Evolutionary conservation across 257 asterid genomes (phyloP).

Genomic region (Forsythia viridissima): DNA sequence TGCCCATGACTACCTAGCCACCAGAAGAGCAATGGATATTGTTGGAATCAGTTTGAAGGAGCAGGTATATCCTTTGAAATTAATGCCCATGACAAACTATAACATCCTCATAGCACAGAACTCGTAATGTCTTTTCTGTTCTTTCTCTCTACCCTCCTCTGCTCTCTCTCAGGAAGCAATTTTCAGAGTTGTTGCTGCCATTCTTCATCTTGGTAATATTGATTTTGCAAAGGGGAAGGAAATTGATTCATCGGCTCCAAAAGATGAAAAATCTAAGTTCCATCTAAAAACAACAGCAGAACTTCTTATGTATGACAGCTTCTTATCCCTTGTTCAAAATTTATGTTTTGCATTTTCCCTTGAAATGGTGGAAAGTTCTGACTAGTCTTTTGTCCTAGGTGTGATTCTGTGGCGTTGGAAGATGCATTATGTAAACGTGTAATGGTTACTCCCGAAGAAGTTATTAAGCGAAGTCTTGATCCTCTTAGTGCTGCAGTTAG

Average conservation of each 20-base stretch:
- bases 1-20: constrained; percentile 89
- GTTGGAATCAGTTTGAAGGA: constrained; percentile 90
- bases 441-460: constrained; percentile 98
- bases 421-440: constrained; percentile 98
- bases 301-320: constrained; percentile 70
- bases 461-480: constrained; percentile 94
- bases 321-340: constrained; percentile 33
- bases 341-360: constrained; percentile 33
- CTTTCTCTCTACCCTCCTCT: constrained; percentile 17
- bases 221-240: constrained; percentile 93
- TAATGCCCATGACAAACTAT: neutral
- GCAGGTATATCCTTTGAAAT: constrained; percentile 53
- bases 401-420: constrained; percentile 80
- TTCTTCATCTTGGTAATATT: constrained; percentile 92
- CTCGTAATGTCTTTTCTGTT: constrained; percentile 10
- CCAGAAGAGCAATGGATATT: constrained; percentile 95
- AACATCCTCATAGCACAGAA: constrained; percentile 6
- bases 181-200: constrained; percentile 92
- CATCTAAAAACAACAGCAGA: constrained; percentile 88
- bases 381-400: constrained; percentile 53
- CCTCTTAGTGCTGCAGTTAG: constrained; percentile 89
- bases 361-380: constrained; percentile 27
- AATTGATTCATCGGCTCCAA: constrained; percentile 76
- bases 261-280: constrained; percentile 78
- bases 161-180: constrained; percentile 79